Conservation (phyloP, 225 moss, liverwort and hornwort species). For the Bryum argenteum region DNA sequence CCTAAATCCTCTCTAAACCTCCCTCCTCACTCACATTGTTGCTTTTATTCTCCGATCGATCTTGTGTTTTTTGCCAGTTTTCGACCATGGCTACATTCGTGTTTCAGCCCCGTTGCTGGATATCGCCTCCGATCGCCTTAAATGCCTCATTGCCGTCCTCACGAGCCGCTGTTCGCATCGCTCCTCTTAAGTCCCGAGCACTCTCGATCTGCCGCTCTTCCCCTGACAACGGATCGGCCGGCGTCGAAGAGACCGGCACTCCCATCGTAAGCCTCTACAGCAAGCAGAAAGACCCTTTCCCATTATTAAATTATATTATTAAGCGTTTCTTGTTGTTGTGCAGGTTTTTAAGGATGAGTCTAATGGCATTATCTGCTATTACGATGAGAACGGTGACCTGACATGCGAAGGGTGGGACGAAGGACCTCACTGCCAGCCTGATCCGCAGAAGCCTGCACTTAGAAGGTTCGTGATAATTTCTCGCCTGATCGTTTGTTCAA, state of each 20-base stretch:
- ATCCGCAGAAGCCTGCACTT: slow-evolving; percentile 41
- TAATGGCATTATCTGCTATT: slow-evolving; percentile 74
- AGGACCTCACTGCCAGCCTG: slow-evolving; percentile 79
- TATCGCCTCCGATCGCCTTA: slow-evolving; percentile 8
- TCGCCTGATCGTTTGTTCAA: neutral
- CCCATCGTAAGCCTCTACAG: slow-evolving; percentile 33
- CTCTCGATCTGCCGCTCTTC: slow-evolving; percentile 38
- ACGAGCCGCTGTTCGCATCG: slow-evolving; percentile 12
- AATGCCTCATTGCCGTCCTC: slow-evolving; percentile 13
- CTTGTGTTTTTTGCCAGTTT: neutral
- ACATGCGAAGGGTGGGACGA: slow-evolving; percentile 83
- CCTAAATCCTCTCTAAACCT: slow-evolving; percentile 19
- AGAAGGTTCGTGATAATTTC: slow-evolving; percentile 26
- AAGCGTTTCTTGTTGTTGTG: neutral
- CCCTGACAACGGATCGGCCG: slow-evolving; percentile 5
- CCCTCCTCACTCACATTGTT: neutral
- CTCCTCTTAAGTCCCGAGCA: slow-evolving; percentile 18
- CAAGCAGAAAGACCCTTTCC: neutral
- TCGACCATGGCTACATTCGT: slow-evolving; percentile 20
- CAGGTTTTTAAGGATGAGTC: slow-evolving; percentile 70
- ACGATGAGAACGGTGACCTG: slow-evolving; percentile 62
- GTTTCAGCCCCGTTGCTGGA: slow-evolving; percentile 28
- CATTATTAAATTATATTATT: no score
- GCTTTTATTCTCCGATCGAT: neutral
- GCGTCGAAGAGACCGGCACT: slow-evolving; percentile 28